Base-by-base conservation (phyloP, 179 eudicot species). In the Spinacia oleracea region DNA sequence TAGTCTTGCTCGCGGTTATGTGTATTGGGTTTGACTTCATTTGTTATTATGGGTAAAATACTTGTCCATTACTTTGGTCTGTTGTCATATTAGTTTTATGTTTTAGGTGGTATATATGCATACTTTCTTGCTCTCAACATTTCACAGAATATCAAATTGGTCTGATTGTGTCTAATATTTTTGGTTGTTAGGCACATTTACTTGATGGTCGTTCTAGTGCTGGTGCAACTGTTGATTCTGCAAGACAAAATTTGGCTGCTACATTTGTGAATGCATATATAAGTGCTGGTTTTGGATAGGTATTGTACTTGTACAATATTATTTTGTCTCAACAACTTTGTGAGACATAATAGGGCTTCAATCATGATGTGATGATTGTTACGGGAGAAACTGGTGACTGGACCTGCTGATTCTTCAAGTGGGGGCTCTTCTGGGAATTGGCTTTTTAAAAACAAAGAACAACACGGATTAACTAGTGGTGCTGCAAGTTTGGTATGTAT, bases 211-310 rank as follows among this genome's bases (percentile, higher is more conserved):
- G 99, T 66, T 96, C 97, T 82, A 91, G 96, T 88, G 93, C 93
- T 77, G 87, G 97, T 67, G 91, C 94, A 70, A 89, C 90, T 77
- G 93, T 90, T 79, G 97, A 93, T 87, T 93, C 99, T 43, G 99
- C 99, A 59, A 87, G 94, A 81, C 98, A 93, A 85, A 96, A 93
- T 83, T 80, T 96, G 87, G 98, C 99, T 5, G 98, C 96, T 29
- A 96, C 99, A 70, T 93, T 93, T 85, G 99, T 96, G n/a, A 96
- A 96, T 88, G 99, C 98, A 65, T 96, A 93, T 84, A 98, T 96
- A 67, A 96, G 93, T 85, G 96, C 99, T 73, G 99, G 98, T 29
- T 92, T 96, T 81, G 98, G 98, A 50, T 96, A 92, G 93, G 99
- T 93, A 77, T 32, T 18, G 45, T 77, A n/a, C n/a, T n/a, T n/a